These are phyloP conservation scores for Arthrinium puccinioides DNA, from an alignment of 2,329 filamentous ascomycete species.

Conservation along the genomic window DNA sequence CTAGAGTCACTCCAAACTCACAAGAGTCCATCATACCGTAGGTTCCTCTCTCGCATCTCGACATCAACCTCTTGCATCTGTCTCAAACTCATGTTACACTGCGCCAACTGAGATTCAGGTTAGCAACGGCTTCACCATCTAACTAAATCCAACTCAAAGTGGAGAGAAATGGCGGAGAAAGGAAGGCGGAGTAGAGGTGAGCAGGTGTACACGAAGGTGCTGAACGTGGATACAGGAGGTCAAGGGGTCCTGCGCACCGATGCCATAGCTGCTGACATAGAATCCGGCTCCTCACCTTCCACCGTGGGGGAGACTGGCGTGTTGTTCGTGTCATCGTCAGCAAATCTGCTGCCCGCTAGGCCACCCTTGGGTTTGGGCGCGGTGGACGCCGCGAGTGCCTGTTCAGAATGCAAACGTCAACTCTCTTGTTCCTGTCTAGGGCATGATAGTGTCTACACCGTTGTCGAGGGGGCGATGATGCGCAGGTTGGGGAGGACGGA, in stretches of 20 bases:
- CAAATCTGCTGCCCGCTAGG: slow-evolving; percentile 48
- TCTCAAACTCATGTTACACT: slow-evolving; percentile 35
- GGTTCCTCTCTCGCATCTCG: slow-evolving; percentile 48
- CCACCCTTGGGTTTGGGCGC: slow-evolving; percentile 37
- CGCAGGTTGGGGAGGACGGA: slow-evolving; percentile 20
- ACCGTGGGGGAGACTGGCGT: slow-evolving; percentile 26
- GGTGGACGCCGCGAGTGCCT: slow-evolving; percentile 9
- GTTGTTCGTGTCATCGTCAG: slow-evolving; percentile 29
- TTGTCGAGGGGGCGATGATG: slow-evolving; percentile 4
- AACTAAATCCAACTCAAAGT: slow-evolving; percentile 10
- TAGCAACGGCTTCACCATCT: no score
- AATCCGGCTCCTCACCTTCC: slow-evolving; percentile 56
- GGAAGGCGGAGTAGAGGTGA: slow-evolving; percentile 10
- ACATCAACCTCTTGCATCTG: slow-evolving; percentile 47
- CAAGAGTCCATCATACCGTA: slow-evolving; percentile 25
- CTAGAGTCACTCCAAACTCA: neutral
- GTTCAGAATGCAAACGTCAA: slow-evolving; percentile 11
- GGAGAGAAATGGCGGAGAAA: neutral
- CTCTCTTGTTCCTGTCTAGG: slow-evolving; percentile 20
- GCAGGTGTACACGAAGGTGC: slow-evolving; percentile 7
- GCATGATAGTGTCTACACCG: slow-evolving; percentile 2
- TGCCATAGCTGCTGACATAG: slow-evolving; percentile 59
- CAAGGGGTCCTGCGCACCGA: slow-evolving; percentile 53
- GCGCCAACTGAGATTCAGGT: slow-evolving; percentile 41
- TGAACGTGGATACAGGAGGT: slow-evolving; percentile 24